Conservation (phyloP, 495 filamentous ascomycete species). For the Aspergillus avenaceus region DNA sequence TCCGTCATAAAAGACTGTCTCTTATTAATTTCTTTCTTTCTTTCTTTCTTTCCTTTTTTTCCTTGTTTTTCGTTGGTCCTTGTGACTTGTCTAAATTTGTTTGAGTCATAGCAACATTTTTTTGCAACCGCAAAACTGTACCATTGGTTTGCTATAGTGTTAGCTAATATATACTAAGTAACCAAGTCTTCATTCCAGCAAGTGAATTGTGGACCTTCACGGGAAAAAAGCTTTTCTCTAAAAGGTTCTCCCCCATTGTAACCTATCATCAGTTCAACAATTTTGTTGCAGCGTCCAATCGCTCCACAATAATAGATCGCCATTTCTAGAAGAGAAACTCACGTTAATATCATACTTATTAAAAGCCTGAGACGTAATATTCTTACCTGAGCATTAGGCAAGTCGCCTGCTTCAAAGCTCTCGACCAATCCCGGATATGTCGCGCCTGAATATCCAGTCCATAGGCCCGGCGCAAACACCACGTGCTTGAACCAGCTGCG, state of each 20-base stretch:
- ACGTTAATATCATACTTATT: background rate
- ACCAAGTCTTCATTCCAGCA: too few relatives aligned
- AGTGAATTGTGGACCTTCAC: too few relatives aligned
- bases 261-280: constrained; percentile 24
- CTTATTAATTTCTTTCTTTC: too few relatives aligned
- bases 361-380: background rate
- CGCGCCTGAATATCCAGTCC: constrained; percentile 84
- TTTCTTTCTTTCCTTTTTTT: background rate
- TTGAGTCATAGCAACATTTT: too few relatives aligned
- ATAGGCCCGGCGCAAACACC: constrained; percentile 72
- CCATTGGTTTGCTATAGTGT: too few relatives aligned
- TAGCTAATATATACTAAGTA: too few relatives aligned
- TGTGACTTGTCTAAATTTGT: too few relatives aligned
- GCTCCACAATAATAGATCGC: constrained; percentile 38
- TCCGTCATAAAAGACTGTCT: too few relatives aligned
- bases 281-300: constrained; percentile 34
- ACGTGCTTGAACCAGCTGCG: constrained; percentile 64
- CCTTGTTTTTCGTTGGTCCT: too few relatives aligned
- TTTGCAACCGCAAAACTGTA: too few relatives aligned
- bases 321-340: constrained; percentile 36
- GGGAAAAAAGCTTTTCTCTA: too few relatives aligned
- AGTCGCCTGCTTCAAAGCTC: constrained; percentile 52
- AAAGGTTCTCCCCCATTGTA: too few relatives aligned
- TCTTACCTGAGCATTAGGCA: constrained; percentile 39
- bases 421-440: constrained; percentile 62